These are phyloP conservation scores for Lipomyces yamadae DNA, from an alignment of 805 yeast genomes.

Conservation along the genomic window DNA sequence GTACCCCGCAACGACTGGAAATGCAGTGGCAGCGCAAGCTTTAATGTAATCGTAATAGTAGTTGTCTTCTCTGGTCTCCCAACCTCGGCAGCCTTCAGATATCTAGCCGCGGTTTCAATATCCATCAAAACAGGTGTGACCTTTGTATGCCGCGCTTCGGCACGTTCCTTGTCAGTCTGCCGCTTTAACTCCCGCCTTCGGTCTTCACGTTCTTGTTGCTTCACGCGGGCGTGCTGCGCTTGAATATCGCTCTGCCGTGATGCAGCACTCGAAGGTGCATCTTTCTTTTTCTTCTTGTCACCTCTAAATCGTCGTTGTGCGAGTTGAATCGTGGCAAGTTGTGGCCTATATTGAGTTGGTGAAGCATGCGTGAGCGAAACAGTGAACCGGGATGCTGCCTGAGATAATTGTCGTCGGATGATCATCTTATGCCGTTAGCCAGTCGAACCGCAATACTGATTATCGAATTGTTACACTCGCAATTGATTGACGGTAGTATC, in stretches of 20 bases:
- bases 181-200: constrained; percentile 41
- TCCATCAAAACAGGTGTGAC: constrained; percentile 65
- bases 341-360: not conserved
- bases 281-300: constrained; percentile 7
- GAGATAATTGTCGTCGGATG: not conserved
- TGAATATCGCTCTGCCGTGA: constrained; percentile 5
- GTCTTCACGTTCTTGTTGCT: constrained; percentile 40
- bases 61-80: constrained; percentile 78
- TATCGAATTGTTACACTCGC: not conserved
- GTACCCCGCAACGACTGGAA: constrained; percentile 74
- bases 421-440: not conserved
- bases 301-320: constrained; percentile 5
- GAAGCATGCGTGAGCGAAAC: not conserved
- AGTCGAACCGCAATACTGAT: not conserved
- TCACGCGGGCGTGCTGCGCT: constrained; percentile 5
- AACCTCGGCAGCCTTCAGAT: constrained; percentile 85
- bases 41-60: constrained; percentile 67
- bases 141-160: constrained; percentile 52
- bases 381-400: not conserved
- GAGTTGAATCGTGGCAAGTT: not conserved
- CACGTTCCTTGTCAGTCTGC: constrained; percentile 39
- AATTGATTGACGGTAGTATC: not conserved
- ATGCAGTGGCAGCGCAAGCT: constrained; percentile 75
- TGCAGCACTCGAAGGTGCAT: not conserved
- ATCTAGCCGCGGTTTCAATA: constrained; percentile 67